Base-by-base conservation (phyloP, 805 yeast species). In the Saccharomycopsis sp. region DNA sequence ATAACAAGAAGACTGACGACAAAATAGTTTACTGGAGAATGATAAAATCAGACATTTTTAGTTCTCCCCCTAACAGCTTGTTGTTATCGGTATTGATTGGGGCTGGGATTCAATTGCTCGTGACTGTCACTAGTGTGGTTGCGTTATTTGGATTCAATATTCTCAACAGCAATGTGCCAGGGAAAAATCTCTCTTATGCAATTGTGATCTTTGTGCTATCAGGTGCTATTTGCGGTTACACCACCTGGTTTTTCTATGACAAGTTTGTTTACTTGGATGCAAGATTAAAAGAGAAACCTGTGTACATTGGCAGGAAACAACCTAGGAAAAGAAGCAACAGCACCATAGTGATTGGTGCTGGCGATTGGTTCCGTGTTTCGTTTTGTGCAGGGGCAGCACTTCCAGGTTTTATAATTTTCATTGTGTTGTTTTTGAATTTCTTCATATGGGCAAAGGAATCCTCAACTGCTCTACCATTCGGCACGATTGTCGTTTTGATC, bases 391-490 rank as follows among this genome's bases (percentile, higher is more conserved):
- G 77, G 15, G 69, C 71, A 18, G 46, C 62, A 3, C 62, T 65
- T 59, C 83, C 67, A 19, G 70, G 60, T 31, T 52, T 61, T 3
- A 64, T 77, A 0, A 58, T 82, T 42, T 43, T 69, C 0, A 63
- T 73, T 2, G 63, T 80, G 0, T 56, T 80, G 18, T 54, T 73
- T 18, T 59, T 82, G 44, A 86, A 85, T 56, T 61, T 73, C 45
- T 70, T 86, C 42, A 77, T 82, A 7, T 82, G 88, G 85, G 80
- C 80, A 2, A 70, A 77, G 50, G 79, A 78, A 48, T 77, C 92
- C 0, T 77, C 92, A 0, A 65, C 71, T 37, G 87, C 89, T 0
- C 63, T 84, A 33, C 95, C 95, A 10, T 80, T 85, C 50, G 80
- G 85, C 4, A 79, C 94, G 0, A 68, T 85, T 16, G 59, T 80